Percentiles rank a stretch among this genome's conserved stretches.
Evolutionary conservation across 2,329 filamentous ascomycete genomes (phyloP).

Genomic region (Phialophora expanda): DNA sequence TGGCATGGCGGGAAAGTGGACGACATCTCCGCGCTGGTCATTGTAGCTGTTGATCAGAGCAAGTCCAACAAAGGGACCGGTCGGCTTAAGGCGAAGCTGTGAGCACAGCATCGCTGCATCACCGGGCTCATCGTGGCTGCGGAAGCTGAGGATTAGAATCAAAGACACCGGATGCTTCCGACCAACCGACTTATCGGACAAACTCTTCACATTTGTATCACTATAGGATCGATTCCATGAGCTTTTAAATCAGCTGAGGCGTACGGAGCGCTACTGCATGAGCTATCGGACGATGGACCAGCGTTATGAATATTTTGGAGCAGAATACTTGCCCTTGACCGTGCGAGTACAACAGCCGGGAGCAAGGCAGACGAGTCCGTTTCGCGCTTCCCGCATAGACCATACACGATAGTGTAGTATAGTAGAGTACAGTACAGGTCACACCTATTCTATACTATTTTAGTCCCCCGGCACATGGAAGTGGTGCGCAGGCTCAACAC

Average conservation of each 20-base stretch:
- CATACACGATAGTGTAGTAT: background rate
- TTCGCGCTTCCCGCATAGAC: background rate
- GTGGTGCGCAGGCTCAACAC: no score
- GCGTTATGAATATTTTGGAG: background rate
- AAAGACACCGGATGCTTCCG: background rate
- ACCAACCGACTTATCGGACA: background rate
- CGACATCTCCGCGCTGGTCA: slow-evolving; percentile 87
- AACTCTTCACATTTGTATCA: background rate
- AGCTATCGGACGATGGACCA: background rate
- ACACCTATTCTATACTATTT: background rate
- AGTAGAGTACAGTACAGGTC: no score
- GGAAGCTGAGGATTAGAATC: background rate
- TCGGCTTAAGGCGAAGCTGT: slow-evolving; percentile 37
- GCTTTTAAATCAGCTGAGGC: background rate
- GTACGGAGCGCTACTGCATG: background rate
- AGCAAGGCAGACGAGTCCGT: background rate
- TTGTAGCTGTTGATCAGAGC: slow-evolving; percentile 71
- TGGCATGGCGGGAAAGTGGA: slow-evolving; percentile 95
- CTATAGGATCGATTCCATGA: background rate
- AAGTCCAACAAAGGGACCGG: slow-evolving; percentile 9
- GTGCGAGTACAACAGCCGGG: background rate
- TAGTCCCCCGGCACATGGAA: no score
- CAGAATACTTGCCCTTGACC: background rate
- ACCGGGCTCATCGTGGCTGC: background rate
- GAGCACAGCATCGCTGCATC: background rate